Evolutionary conservation across 2,329 filamentous ascomycete species (phyloP).

Genomic region (Periconia sp.): DNA sequence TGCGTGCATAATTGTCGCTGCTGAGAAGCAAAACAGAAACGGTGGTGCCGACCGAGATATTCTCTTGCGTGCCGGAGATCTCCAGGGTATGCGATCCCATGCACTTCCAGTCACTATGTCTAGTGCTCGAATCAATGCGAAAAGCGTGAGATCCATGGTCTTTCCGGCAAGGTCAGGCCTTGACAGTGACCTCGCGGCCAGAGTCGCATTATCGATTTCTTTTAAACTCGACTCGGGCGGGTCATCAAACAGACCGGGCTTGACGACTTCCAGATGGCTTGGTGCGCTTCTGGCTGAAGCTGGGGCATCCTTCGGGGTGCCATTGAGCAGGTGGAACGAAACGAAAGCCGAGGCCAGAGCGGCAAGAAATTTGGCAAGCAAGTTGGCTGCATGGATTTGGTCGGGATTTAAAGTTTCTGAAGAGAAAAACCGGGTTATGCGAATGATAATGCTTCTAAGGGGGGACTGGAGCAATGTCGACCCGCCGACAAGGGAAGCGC

Average conservation of each 20-base stretch:
- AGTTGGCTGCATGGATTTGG: slow-evolving; percentile 1
- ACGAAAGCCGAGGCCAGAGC: slow-evolving; percentile 57
- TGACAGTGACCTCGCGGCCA: slow-evolving; percentile 13
- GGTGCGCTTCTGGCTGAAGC: background rate
- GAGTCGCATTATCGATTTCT: slow-evolving; percentile 12
- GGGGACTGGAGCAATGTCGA: slow-evolving; percentile 54
- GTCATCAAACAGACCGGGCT: slow-evolving; percentile 31
- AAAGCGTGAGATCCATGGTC: slow-evolving; percentile 83
- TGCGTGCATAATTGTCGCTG: slow-evolving; percentile 83
- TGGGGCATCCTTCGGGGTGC: slow-evolving; percentile 25
- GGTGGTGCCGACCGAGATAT: slow-evolving; percentile 64
- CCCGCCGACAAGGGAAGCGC: slow-evolving; percentile 58
- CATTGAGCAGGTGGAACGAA: slow-evolving; percentile 58
- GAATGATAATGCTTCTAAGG: slow-evolving; percentile 24
- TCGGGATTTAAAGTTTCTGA: slow-evolving; percentile 17
- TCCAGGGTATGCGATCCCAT: slow-evolving; percentile 59
- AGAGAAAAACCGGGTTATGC: slow-evolving; percentile 8
- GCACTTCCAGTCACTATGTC: slow-evolving; percentile 65
- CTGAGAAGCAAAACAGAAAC: slow-evolving; percentile 72
- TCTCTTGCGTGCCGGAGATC: slow-evolving; percentile 4
- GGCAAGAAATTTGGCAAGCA: slow-evolving; percentile 49
- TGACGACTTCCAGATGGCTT: slow-evolving; percentile 16
- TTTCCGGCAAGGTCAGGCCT: slow-evolving; percentile 63
- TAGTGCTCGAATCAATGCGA: slow-evolving; percentile 72
- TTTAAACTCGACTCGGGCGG: slow-evolving; percentile 22